These are phyloP conservation scores for Lactuca saligna DNA, from an alignment of 129 eudicot genomes.

Conservation along the genomic window DNA sequence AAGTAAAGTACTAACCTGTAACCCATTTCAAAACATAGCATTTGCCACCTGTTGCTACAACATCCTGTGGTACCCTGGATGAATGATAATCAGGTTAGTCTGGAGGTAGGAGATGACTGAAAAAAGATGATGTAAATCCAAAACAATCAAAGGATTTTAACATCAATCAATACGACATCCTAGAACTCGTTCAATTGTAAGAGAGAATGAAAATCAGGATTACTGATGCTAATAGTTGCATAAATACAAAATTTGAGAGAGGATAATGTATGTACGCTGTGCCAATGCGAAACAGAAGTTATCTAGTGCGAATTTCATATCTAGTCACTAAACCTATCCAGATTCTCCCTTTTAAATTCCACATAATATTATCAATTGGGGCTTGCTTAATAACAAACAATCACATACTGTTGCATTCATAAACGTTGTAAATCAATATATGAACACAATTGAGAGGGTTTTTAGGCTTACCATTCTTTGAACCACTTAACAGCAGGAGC, in stretches of 20 bases:
- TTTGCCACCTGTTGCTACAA: slow-evolving; percentile 90
- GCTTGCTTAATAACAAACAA: background rate
- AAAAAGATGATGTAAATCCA: background rate
- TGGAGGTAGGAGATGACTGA: slow-evolving; percentile 6
- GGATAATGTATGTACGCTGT: background rate
- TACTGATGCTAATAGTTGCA: slow-evolving; percentile 8
- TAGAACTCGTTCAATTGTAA: background rate
- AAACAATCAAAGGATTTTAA: background rate
- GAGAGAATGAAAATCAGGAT: slow-evolving; percentile 1
- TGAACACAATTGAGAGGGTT: background rate
- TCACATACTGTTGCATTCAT: slow-evolving; percentile 1
- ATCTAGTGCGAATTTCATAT: slow-evolving; percentile 7
- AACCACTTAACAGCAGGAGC: slow-evolving; percentile 79
- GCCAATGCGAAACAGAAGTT: background rate
- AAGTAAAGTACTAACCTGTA: slow-evolving; percentile 51
- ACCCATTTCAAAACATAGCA: slow-evolving; percentile 85
- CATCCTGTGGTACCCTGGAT: slow-evolving; percentile 91
- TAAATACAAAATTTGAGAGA: background rate
- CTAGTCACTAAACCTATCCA: background rate
- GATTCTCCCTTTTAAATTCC: background rate
- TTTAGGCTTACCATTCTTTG: slow-evolving; percentile 60
- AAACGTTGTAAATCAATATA: background rate
- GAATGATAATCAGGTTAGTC: slow-evolving; percentile 7
- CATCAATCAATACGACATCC: background rate
- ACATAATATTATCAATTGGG: slow-evolving; percentile 3